Evolutionary conservation across 108 stramenopile genomes (phyloP).

Genomic region (Pseudonitzschia delicatissima): DNA sequence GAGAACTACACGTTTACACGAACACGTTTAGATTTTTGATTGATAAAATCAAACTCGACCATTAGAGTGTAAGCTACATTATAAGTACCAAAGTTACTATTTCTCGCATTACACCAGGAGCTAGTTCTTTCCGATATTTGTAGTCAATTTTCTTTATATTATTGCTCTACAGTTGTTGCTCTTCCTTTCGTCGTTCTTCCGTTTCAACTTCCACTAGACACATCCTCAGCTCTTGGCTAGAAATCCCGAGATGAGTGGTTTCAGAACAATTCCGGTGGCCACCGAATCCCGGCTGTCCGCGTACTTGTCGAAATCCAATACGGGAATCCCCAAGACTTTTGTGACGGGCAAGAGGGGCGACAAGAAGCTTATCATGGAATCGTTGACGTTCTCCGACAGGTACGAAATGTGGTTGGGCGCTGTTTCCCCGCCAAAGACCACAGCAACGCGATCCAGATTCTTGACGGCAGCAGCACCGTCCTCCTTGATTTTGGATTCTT

Average conservation of each 20-base stretch:
- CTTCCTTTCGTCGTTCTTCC: no score
- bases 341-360: conserved; percentile 75
- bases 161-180: no score
- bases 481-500: conserved; percentile 27
- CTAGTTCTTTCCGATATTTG: no score
- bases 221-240: no score
- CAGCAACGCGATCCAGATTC: conserved; percentile 33
- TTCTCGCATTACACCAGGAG: no score
- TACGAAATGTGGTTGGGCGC: conserved; percentile 82
- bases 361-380: conserved; percentile 71
- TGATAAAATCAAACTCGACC: no score
- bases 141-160: no score
- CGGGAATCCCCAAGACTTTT: conserved; percentile 52
- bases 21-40: no score
- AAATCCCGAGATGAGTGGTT: conserved; percentile 53
- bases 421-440: conserved; percentile 56
- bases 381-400: conserved; percentile 59
- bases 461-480: neutral
- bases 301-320: conserved; percentile 80
- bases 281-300: conserved; percentile 43
- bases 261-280: conserved; percentile 44
- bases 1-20: no score
- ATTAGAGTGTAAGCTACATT: no score
- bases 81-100: no score
- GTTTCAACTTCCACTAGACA: no score